These are phyloP conservation scores for Linum lewisii DNA, from an alignment of 345 rosid species.

Conservation along the genomic window DNA sequence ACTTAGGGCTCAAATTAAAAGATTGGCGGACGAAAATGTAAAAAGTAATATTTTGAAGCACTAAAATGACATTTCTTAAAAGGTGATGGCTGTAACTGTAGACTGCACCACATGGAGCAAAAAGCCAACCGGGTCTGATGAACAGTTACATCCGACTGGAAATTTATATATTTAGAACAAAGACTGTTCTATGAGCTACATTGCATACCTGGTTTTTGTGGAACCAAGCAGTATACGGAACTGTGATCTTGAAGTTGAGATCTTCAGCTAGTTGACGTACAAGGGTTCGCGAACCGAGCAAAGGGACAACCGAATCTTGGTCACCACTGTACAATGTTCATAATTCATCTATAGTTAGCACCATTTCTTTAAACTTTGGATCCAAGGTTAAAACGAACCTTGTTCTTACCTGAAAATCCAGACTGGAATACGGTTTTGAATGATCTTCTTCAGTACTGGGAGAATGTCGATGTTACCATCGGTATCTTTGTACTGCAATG, in stretches of 20 bases:
- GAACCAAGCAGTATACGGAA: slow-evolving; percentile 79
- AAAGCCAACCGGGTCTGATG: too few relatives aligned
- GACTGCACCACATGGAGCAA: too few relatives aligned
- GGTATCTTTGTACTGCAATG: slow-evolving; percentile 38
- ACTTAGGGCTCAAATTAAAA: too few relatives aligned
- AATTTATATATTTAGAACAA: too few relatives aligned
- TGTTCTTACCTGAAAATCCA: slow-evolving; percentile 69
- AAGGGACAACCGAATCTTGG: slow-evolving; percentile 80
- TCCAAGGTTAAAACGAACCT: not conserved
- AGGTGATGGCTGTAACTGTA: too few relatives aligned
- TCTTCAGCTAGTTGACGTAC: slow-evolving; percentile 69
- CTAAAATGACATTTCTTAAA: too few relatives aligned
- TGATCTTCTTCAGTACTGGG: slow-evolving; percentile 63
- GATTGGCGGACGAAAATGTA: too few relatives aligned
- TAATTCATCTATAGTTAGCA: not conserved
- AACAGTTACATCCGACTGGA: too few relatives aligned
- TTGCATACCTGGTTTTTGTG: slow-evolving; percentile 75
- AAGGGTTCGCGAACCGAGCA: slow-evolving; percentile 68
- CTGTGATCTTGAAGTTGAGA: slow-evolving; percentile 46
- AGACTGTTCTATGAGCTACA: not conserved
- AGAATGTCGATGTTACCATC: slow-evolving; percentile 61
- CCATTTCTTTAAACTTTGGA: not conserved
- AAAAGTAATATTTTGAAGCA: too few relatives aligned
- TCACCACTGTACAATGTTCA: slow-evolving; percentile 44
- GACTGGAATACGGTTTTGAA: slow-evolving; percentile 46